These are phyloP conservation scores for Leccinum griseonigrum DNA, from an alignment of 1,284 basidiomycete genomes.

Conservation along the genomic window DNA sequence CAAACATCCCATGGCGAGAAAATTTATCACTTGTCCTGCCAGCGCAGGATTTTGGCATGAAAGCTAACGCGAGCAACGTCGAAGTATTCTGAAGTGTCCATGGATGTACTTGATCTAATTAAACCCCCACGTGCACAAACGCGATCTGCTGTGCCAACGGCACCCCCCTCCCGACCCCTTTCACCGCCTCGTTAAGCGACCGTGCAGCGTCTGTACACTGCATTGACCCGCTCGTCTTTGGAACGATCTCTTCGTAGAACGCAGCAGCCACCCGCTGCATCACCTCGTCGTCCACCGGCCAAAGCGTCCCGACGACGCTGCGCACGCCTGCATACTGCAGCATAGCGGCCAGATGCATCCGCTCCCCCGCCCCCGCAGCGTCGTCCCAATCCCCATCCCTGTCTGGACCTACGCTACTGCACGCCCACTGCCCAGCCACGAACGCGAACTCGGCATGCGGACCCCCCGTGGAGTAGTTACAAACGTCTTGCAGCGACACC, in stretches of 20 bases:
- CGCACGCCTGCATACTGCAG: conserved; percentile 24
- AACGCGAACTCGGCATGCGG: conserved; percentile 36
- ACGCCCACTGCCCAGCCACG: conserved; percentile 30
- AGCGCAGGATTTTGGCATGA: not conserved
- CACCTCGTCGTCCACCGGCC: conserved; percentile 20
- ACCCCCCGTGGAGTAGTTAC: conserved; percentile 14
- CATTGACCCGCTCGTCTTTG: conserved; percentile 7
- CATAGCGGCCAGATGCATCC: conserved; percentile 19
- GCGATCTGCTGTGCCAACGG: conserved; percentile 24
- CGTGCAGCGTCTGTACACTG: conserved; percentile 18
- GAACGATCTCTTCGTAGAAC: conserved; percentile 24
- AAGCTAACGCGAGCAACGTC: not conserved
- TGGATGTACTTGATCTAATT: not conserved
- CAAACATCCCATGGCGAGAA: conserved; percentile 6
- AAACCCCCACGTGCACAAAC: conserved; percentile 30
- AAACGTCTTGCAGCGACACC: conserved; percentile 28
- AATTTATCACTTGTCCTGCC: conserved; percentile 6
- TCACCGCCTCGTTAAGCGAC: conserved; percentile 19
- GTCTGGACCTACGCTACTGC: not conserved
- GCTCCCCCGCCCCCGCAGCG: conserved; percentile 11
- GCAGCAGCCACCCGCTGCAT: conserved; percentile 14
- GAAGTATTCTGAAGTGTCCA: not conserved
- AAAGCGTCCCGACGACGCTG: conserved; percentile 24
- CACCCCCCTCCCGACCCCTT: conserved; percentile 11
- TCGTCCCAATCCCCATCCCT: conserved; percentile 4